A percentile compares a stretch with the other conserved stretches of the same genome.
These are phyloP conservation scores for Cercospora nicotianae DNA, from an alignment of 2,329 filamentous ascomycete species.

Conservation along the genomic window DNA sequence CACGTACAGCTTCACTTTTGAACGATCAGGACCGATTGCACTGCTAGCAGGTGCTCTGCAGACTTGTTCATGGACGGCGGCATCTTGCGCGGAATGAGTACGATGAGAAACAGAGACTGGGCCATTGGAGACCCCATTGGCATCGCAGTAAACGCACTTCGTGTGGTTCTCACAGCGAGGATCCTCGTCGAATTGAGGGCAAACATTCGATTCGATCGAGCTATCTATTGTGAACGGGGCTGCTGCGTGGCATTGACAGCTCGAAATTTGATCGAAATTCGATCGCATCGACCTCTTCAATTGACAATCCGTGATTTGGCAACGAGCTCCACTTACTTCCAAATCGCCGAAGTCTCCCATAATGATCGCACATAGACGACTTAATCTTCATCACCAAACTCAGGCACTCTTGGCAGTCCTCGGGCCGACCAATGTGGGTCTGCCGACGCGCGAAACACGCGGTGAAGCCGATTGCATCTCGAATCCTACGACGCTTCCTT, in stretches of 20 bases:
- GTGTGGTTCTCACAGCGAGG: background rate
- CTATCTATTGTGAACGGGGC: background rate
- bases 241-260: background rate
- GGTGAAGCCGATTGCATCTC: background rate
- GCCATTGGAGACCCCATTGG: background rate
- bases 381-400: background rate
- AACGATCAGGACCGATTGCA: background rate
- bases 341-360: background rate
- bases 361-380: background rate
- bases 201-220: background rate
- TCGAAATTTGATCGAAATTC: background rate
- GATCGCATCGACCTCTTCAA: background rate
- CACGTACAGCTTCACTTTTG: background rate
- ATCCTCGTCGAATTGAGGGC: background rate
- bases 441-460: background rate
- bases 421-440: background rate
- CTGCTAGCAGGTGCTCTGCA: background rate
- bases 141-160: background rate
- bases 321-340: background rate
- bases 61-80: background rate
- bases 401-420: background rate
- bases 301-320: background rate
- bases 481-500: constrained; percentile 2
- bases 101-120: background rate
- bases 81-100: background rate